Conservation (phyloP, 352 stramenopile species). For the Phytophthora crassamura region DNA sequence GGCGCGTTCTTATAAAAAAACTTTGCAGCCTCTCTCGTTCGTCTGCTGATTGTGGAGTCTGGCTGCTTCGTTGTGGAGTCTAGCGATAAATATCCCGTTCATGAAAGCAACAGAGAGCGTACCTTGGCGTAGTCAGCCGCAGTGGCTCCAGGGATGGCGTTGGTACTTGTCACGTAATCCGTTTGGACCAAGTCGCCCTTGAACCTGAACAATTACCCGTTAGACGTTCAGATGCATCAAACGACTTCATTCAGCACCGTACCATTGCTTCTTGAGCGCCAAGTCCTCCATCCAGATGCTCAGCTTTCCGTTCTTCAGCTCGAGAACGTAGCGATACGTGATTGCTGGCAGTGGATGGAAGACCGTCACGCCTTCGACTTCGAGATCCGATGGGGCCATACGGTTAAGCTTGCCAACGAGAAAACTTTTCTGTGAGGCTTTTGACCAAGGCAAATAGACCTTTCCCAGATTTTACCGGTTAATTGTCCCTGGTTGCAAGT, state of each 20-base stretch:
- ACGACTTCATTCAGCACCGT: background rate
- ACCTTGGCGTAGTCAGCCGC: constrained; percentile 14
- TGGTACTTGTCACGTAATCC: constrained; percentile 17
- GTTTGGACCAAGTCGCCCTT: constrained; percentile 16
- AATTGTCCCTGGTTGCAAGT: no score
- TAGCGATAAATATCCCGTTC: no score
- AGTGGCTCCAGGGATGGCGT: constrained; percentile 16
- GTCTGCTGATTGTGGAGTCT: no score
- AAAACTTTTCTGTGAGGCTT: no score
- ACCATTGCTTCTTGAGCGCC: constrained; percentile 15
- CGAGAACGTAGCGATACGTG: constrained; percentile 10
- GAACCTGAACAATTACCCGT: constrained; percentile 8
- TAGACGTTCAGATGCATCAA: background rate
- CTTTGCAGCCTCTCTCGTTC: no score
- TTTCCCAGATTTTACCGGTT: no score
- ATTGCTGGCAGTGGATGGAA: background rate
- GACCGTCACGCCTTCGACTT: background rate
- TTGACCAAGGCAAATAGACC: no score
- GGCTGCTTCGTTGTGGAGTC: no score
- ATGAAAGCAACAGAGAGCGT: background rate
- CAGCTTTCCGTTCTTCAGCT: constrained; percentile 7
- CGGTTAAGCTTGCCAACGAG: no score
- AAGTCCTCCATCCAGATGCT: constrained; percentile 17
- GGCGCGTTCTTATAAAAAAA: no score
- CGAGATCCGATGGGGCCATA: background rate